phyloP scores from a whole-genome alignment of 176 grass and related monocot genomes.

The Aegilops speltoides region DNA sequence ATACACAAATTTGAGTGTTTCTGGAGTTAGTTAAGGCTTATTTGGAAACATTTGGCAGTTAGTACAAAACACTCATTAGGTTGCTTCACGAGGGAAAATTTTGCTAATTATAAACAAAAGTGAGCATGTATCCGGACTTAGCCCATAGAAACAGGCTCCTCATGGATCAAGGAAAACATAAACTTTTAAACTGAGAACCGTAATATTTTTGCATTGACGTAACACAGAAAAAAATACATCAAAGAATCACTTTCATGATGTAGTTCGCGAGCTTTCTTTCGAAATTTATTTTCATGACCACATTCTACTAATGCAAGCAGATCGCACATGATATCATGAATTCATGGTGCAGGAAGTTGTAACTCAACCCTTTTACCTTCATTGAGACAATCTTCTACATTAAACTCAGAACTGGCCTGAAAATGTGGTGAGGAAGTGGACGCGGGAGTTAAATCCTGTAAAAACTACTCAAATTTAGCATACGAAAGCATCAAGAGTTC shows the following conservation, averaged over 20 bases:
- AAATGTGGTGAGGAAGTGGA: conserved; percentile 43
- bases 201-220: neutral
- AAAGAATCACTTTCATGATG: neutral
- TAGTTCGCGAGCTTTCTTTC: neutral
- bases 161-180: neutral
- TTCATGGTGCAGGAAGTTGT: neutral
- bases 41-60: neutral
- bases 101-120: neutral
- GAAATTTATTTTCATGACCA: neutral
- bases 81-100: neutral
- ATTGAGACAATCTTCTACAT: conserved; percentile 31
- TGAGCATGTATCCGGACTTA: neutral
- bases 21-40: neutral
- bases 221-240: neutral
- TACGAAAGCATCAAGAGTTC: neutral
- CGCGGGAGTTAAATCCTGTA: conserved; percentile 39
- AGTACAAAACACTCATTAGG: neutral
- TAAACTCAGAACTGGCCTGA: conserved; percentile 36
- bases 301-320: neutral
- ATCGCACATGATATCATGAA: neutral
- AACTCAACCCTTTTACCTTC: conserved; percentile 35
- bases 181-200: neutral
- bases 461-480: neutral
- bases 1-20: neutral
- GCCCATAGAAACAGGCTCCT: neutral